A percentile compares a stretch with the other conserved stretches of the same genome.
Evolutionary conservation across 2,329 filamentous ascomycete genomes (phyloP).

Genomic region (Knufia fluminis): DNA sequence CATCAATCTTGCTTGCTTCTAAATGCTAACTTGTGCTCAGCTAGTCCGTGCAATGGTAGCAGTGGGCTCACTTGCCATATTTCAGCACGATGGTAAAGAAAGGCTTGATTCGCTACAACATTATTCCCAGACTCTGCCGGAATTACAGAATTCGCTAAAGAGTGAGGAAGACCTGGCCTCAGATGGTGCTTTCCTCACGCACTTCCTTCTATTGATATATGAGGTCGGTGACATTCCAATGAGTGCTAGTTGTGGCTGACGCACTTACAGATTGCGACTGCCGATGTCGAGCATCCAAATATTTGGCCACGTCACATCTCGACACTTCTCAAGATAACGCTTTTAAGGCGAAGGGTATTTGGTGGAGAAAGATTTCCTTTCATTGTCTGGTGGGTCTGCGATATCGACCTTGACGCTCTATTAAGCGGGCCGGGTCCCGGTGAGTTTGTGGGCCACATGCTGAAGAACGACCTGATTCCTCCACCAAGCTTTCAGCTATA

Average conservation of each 20-base stretch:
- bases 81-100: slow-evolving; percentile 37
- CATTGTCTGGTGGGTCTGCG: slow-evolving; percentile 46
- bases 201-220: slow-evolving; percentile 49
- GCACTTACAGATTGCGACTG: slow-evolving; percentile 34
- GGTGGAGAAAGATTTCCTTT: slow-evolving; percentile 40
- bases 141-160: slow-evolving; percentile 36
- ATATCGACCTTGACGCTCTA: slow-evolving; percentile 48
- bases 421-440: slow-evolving; percentile 44
- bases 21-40: slow-evolving; percentile 26
- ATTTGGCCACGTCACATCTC: slow-evolving; percentile 48
- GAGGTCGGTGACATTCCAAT: slow-evolving; percentile 35
- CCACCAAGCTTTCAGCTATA: slow-evolving; percentile 31
- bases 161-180: slow-evolving; percentile 44
- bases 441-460: slow-evolving; percentile 40
- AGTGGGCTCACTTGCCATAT: slow-evolving; percentile 45
- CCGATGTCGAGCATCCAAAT: slow-evolving; percentile 37
- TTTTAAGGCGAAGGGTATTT: slow-evolving; percentile 39
- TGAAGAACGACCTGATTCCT: slow-evolving; percentile 42
- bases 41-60: slow-evolving; percentile 51
- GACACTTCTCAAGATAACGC: slow-evolving; percentile 42
- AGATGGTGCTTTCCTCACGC: slow-evolving; percentile 48
- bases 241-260: neutral
- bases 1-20: neutral
- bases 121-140: slow-evolving; percentile 45
- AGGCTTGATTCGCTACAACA: slow-evolving; percentile 45